Evolutionary conservation across 495 filamentous ascomycete genomes (phyloP), one percentile per base, ranked within the genome.

Genomic region (Aspergillus leporis): DNA sequence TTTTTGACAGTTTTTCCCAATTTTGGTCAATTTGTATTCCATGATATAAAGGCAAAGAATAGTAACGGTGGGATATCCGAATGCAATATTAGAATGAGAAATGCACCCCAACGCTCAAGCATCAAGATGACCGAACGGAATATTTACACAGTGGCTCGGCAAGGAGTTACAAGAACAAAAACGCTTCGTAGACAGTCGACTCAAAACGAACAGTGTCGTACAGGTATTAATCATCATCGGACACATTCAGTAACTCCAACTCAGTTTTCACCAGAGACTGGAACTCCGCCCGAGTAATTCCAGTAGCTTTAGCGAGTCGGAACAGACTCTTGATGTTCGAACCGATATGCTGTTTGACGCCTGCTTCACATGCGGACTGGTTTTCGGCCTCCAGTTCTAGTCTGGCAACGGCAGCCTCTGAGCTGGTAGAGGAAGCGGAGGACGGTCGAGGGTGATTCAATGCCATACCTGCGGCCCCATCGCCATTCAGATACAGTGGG

Each of bases 311-410:
- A 45, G 92, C 91, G 32, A 98, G 76, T 38, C 91, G 78, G 67
- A 88, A 97, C 60, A 98, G 70, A 70, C 90, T 94, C 79, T 96
- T 93, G 59, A 98, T 85, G 66, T 87, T 93, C 7, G 90, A 85
- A 45, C 88, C 84, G 25, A 98, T 87, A 72, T 97, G 94, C 71
- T 96, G 91, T 71, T 91, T 90, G 21, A 97, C 85, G 4, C 87
- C 92, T 14, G 90, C 78, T 67, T 96, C 92, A 54, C 80, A 87
- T 51, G 85, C 82, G 19, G 85, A 85, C 58, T 85, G 84, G 49
- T 72, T 83, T 51, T 82, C 82, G 3, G 87, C 89, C 22, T 78
- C 79, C 30, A 83, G 80, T 64, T 90, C 91, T 41, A 92, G 70
- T 60, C 78, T 86, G 6, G 86, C 85, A 16, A 93, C 85, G 0